Evolutionary conservation across 2,329 filamentous ascomycete genomes (phyloP), one percentile per base, ranked within the genome.

Genomic region (Pyrenophora graminea): DNA sequence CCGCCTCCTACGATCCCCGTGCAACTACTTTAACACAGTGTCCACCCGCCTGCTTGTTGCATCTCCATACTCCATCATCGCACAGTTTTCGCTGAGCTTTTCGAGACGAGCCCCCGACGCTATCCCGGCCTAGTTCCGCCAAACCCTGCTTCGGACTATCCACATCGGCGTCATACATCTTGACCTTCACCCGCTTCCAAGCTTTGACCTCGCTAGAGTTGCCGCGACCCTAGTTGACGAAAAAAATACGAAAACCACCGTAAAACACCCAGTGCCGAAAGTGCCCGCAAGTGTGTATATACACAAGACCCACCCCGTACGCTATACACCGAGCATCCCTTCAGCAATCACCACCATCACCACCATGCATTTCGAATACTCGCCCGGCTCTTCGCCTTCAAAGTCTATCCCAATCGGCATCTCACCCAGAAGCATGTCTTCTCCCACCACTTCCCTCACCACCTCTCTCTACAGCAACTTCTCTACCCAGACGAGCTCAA

Each of bases 381-480:
- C 70, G 30, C 70, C 69, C 36, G 59, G 62, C 55, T 69, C 69
- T 15, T 74, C 70, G 53, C 70, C 71, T 10, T 72, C 70, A 49
- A 71, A 71, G 46, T 74, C 71, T 15, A 65, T 70, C n/a, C 67
- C 71, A 39, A 72, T 73, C 52, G 66, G 64, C 56, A 70, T 72
- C 57, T 65, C 63, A 34, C 60, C 63, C 37, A 61, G 66, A 41
- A 70, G 54, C 60, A 72, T 72, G 68, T 60, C 70, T 39, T 73
- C 70, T 10, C 68, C 71, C 7, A 67, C 69, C 12, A 59, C 59
- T 8, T 25, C 23, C 6, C 23, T 73, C 59, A 21, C 19, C 19
- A 21, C 19, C 39, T 72, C 70, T 42, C 58, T 73, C 59, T 72
- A 66, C 62, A 72, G 70, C 68, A 67, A 59, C 62, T 70, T 62